Evolutionary conservation across 305 asterid species (phyloP).

Genomic region (Solanum hybrid): DNA sequence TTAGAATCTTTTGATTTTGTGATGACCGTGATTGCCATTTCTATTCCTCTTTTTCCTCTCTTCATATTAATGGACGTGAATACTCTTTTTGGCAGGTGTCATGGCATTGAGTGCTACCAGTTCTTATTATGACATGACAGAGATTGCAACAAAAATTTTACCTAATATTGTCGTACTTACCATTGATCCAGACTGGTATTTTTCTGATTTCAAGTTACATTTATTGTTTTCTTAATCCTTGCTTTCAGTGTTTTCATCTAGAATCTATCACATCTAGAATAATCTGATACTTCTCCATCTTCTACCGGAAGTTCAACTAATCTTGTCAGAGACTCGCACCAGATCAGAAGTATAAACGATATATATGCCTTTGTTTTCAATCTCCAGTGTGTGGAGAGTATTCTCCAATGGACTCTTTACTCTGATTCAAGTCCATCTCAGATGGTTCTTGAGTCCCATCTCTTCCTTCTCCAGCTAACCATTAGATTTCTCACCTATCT

Average conservation of each 20-base stretch:
- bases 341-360: neutral
- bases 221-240: neutral
- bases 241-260: neutral
- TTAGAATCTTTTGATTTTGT: neutral
- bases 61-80: conserved; percentile 1
- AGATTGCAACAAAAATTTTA: conserved; percentile 87
- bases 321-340: neutral
- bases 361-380: neutral
- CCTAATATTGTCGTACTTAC: conserved; percentile 85
- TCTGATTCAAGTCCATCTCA: neutral
- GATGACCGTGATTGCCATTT: neutral
- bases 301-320: neutral
- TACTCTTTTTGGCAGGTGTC: conserved; percentile 50
- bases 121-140: conserved; percentile 78
- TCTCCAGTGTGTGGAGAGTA: neutral
- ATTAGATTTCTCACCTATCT: neutral
- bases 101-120: conserved; percentile 94
- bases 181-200: conserved; percentile 91
- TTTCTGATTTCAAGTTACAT: neutral
- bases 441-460: neutral
- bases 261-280: neutral
- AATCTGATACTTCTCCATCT: neutral
- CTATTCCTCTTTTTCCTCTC: neutral
- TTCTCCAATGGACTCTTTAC: neutral
- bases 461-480: neutral